phyloP scores from a whole-genome alignment of 2,329 filamentous ascomycete species.

The Fusarium nodosum region DNA sequence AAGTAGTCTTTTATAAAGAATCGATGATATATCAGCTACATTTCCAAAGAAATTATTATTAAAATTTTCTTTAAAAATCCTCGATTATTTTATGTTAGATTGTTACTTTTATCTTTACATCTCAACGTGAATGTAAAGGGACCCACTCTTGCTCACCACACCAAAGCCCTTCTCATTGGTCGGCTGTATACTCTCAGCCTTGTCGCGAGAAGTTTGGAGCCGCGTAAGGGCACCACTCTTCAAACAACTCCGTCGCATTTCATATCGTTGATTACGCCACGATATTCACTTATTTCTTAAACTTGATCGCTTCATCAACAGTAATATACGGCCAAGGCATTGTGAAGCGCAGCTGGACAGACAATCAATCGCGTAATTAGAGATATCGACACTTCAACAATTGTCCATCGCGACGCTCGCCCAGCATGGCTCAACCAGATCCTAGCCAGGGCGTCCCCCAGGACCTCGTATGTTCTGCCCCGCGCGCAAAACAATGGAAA shows the following conservation, averaged over 20 bases:
- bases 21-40: too few relatives aligned
- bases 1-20: neutral
- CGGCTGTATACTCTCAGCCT: constrained; percentile 45
- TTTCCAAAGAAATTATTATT: too few relatives aligned
- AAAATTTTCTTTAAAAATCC: neutral
- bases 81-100: neutral
- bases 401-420: constrained; percentile 43
- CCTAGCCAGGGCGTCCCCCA: constrained; percentile 60
- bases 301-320: constrained; percentile 14
- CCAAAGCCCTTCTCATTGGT: constrained; percentile 47
- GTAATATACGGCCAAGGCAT: neutral
- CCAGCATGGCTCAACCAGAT: constrained; percentile 58
- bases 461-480: constrained; percentile 56
- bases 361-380: constrained; percentile 39
- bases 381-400: constrained; percentile 28
- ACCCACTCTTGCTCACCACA: constrained; percentile 38
- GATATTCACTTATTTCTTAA: constrained; percentile 34
- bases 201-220: constrained; percentile 58
- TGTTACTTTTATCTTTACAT: neutral
- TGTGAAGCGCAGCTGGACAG: constrained; percentile 9
- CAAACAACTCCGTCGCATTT: constrained; percentile 43
- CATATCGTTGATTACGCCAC: constrained; percentile 44
- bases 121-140: neutral
- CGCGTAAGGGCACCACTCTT: constrained; percentile 45
- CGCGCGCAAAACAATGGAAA: constrained; percentile 3